A percentile compares a stretch with the other conserved stretches of the same genome.
Conservation (phyloP, 345 rosid genomes). For the Syzygium aromaticum region DNA sequence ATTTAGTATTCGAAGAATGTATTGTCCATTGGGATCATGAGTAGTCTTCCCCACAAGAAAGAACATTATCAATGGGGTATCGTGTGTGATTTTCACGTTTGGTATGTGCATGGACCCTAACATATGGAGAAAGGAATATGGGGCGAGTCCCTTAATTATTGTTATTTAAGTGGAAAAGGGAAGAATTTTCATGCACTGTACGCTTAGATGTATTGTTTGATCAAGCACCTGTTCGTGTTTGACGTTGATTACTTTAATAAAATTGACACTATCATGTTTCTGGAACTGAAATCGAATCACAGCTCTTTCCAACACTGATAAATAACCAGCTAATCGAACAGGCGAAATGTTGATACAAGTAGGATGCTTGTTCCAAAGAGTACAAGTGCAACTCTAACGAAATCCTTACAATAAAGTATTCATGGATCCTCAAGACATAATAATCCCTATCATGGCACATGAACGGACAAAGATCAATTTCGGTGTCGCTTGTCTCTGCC, state of each 20-base stretch:
- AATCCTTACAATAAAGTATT: too few relatives aligned
- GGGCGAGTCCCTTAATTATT: background rate
- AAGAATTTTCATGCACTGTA: background rate
- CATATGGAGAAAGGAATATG: background rate
- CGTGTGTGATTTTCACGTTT: background rate
- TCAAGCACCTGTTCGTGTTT: background rate
- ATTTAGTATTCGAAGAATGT: too few relatives aligned
- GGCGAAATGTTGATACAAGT: too few relatives aligned
- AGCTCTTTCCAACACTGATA: background rate
- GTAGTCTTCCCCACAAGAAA: too few relatives aligned
- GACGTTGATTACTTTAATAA: too few relatives aligned
- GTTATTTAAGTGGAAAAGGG: background rate
- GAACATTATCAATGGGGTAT: too few relatives aligned
- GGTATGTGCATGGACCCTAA: background rate
- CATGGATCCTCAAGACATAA: background rate
- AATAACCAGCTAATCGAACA: too few relatives aligned
- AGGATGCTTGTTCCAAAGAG: background rate
- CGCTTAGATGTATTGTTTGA: background rate
- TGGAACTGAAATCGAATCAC: background rate
- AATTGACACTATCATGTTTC: background rate
- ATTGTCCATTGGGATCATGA: too few relatives aligned
- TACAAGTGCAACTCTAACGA: background rate
- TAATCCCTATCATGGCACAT: background rate
- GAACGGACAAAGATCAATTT: background rate
- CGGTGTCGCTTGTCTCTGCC: background rate